These are phyloP conservation scores for Beverwykella pulmonaria DNA, from an alignment of 495 filamentous ascomycete genomes.

Conservation along the genomic window DNA sequence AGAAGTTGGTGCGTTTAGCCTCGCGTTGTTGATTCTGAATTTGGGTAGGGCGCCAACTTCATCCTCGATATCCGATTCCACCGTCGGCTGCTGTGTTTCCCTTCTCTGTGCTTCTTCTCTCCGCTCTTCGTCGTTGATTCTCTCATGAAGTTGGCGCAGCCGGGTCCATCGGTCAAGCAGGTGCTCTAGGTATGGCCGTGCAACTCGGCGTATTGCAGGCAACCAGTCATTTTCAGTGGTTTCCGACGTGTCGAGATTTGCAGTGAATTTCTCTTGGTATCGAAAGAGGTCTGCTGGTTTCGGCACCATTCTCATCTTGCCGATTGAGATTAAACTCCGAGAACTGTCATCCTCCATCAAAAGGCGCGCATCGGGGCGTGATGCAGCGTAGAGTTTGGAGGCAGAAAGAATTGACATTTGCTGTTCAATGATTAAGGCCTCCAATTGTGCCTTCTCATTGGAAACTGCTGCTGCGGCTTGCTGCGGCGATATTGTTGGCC, in stretches of 20 bases:
- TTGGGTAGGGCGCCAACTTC: constrained; percentile 16
- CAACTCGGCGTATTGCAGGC: constrained; percentile 8
- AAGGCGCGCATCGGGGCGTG: constrained; percentile 3
- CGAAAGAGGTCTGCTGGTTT: constrained; percentile 11
- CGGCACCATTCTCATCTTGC: neutral
- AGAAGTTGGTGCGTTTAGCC: constrained; percentile 13
- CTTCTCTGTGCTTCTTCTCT: constrained; percentile 13
- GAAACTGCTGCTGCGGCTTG: constrained; percentile 13
- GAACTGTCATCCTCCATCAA: constrained; percentile 20
- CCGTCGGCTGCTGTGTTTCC: constrained; percentile 29
- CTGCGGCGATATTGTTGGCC: constrained; percentile 28
- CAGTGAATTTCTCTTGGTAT: constrained; percentile 26
- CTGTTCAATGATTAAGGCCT: constrained; percentile 37
- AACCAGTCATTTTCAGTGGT: constrained; percentile 18
- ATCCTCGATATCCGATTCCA: constrained; percentile 35
- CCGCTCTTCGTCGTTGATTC: constrained; percentile 12
- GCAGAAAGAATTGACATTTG: constrained; percentile 25
- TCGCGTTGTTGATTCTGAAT: neutral
- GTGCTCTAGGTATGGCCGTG: constrained; percentile 23
- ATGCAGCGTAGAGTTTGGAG: constrained; percentile 14
- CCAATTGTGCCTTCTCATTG: constrained; percentile 33
- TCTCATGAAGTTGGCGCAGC: constrained; percentile 22
- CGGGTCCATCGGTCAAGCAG: constrained; percentile 30
- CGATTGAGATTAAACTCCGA: constrained; percentile 11
- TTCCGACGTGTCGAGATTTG: constrained; percentile 8